A percentile compares a stretch with the other conserved stretches of the same genome.
These are phyloP conservation scores for Quercus engelmannii DNA, from an alignment of 306 rosid genomes.

Conservation along the genomic window DNA sequence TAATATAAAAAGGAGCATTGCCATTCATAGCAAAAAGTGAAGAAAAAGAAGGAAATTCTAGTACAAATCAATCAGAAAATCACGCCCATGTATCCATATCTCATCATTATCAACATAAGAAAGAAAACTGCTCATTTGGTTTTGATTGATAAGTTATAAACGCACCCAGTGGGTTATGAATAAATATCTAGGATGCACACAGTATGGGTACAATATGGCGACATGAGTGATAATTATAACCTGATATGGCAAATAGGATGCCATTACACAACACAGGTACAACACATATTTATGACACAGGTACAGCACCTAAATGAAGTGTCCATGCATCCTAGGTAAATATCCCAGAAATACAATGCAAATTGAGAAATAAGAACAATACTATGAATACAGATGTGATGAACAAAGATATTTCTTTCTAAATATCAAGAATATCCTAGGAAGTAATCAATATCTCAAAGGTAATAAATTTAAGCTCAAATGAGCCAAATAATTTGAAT, in stretches of 20 bases:
- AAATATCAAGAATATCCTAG: too few relatives aligned
- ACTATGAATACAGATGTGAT: neutral
- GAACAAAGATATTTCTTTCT: neutral
- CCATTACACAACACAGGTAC: too few relatives aligned
- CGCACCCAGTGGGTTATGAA: neutral
- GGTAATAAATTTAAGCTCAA: too few relatives aligned
- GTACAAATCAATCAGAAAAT: neutral
- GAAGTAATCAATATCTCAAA: too few relatives aligned
- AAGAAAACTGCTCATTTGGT: neutral
- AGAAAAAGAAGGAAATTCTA: neutral
- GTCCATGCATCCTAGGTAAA: too few relatives aligned
- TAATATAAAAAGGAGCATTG: slow-evolving; percentile 1
- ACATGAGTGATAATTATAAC: too few relatives aligned
- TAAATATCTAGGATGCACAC: neutral
- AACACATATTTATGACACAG: too few relatives aligned
- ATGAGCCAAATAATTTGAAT: too few relatives aligned
- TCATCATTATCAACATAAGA: neutral
- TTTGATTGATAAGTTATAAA: too few relatives aligned
- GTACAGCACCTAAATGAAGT: too few relatives aligned
- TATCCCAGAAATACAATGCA: neutral
- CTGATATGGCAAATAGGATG: too few relatives aligned
- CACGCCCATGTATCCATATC: neutral
- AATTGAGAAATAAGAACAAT: neutral
- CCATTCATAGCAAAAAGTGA: neutral
- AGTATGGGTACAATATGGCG: too few relatives aligned